phyloP scores from a whole-genome alignment of 305 asterid genomes.

The Euphrasia arctica region DNA sequence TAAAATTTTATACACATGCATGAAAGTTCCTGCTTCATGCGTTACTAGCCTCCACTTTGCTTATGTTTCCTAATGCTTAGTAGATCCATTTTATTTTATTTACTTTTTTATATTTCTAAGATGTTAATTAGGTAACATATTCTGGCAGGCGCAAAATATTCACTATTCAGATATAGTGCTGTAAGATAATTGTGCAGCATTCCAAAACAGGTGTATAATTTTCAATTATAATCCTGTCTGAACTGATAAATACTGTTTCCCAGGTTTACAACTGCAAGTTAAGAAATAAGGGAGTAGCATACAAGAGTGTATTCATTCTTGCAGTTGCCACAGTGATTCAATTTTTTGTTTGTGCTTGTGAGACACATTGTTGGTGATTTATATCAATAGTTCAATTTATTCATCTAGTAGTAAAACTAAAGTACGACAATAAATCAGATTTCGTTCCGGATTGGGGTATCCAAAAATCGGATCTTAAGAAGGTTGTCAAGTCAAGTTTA shows the following conservation, averaged over 20 bases:
- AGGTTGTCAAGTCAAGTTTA: constrained; percentile 89
- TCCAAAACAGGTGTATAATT: constrained; percentile 75
- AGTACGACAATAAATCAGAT: constrained; percentile 41
- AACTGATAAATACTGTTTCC: not conserved
- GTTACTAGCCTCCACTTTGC: not conserved
- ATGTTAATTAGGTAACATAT: constrained; percentile 74
- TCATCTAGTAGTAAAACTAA: not conserved
- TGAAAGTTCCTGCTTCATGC: constrained; percentile 17
- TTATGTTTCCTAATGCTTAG: not conserved
- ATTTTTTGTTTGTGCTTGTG: constrained; percentile 4
- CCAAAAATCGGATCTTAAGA: constrained; percentile 83
- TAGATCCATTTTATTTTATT: constrained; percentile 11
- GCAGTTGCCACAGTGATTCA: too few species aligned
- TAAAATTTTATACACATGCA: constrained; percentile 1
- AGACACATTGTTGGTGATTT: not conserved
- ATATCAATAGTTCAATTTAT: not conserved
- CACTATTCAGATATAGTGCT: constrained; percentile 71
- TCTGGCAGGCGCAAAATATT: constrained; percentile 73
- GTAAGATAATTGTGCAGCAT: constrained; percentile 96
- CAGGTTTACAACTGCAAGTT: constrained; percentile 1
- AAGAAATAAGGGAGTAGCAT: too few species aligned
- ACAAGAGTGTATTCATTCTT: too few species aligned
- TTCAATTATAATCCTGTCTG: not conserved
- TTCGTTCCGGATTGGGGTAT: constrained; percentile 92
- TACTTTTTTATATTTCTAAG: constrained; percentile 17